Percentiles rank a stretch among this genome's conserved stretches.
Evolutionary conservation across 371 early-diverging fungal species (phyloP).

Genomic region (Cokeromyces recurvatus): DNA sequence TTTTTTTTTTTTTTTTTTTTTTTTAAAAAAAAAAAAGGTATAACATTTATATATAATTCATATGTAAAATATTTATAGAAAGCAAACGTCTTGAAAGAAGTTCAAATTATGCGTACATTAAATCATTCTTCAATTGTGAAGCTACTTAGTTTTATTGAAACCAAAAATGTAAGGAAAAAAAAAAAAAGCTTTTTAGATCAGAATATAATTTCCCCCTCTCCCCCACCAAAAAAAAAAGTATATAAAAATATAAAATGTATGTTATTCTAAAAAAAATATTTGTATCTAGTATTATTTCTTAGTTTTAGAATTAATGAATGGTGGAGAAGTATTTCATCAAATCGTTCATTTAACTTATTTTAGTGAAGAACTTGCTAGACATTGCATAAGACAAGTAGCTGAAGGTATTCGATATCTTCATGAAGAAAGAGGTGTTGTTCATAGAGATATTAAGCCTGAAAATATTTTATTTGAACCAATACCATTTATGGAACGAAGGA

Average conservation of each 20-base stretch:
- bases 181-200: neutral
- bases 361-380: slow-evolving; percentile 71
- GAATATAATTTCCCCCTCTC: too few relatives aligned
- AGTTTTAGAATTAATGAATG: slow-evolving; percentile 80
- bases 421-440: slow-evolving; percentile 80
- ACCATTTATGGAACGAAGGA: slow-evolving; percentile 49
- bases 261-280: neutral
- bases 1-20: too few relatives aligned
- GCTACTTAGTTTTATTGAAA: slow-evolving; percentile 62
- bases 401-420: slow-evolving; percentile 88
- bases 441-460: slow-evolving; percentile 95
- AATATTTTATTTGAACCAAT: slow-evolving; percentile 85
- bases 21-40: slow-evolving; percentile 28
- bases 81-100: slow-evolving; percentile 81
- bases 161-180: slow-evolving; percentile 30
- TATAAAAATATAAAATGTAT: neutral
- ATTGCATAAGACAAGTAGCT: slow-evolving; percentile 85
- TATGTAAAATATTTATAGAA: slow-evolving; percentile 39
- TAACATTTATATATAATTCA: neutral
- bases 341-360: slow-evolving; percentile 79
- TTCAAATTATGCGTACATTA: slow-evolving; percentile 79
- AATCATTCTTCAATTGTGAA: slow-evolving; percentile 75
- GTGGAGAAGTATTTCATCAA: slow-evolving; percentile 86
- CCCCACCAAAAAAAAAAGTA: neutral
- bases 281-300: slow-evolving; percentile 59